Conservation (phyloP, 2,329 filamentous ascomycete species). For the Colletotrichum viniferum region DNA sequence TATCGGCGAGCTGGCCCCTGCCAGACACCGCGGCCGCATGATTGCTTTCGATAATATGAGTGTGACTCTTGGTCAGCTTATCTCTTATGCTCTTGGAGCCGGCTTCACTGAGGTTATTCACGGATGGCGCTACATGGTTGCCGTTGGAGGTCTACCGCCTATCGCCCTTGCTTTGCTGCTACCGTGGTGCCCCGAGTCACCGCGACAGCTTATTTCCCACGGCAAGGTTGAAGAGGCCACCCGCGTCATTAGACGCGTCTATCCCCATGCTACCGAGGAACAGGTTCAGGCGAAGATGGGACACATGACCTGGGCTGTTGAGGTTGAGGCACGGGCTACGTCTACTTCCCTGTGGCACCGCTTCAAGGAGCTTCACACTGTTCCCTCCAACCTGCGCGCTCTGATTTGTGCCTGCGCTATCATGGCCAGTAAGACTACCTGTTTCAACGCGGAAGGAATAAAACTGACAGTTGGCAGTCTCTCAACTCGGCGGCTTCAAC, state of each 20-base stretch:
- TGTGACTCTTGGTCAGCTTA: slow-evolving; percentile 46
- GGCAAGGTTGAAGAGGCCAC: slow-evolving; percentile 43
- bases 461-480: slow-evolving; percentile 27
- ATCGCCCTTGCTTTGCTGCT: slow-evolving; percentile 48
- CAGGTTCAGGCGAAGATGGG: slow-evolving; percentile 49
- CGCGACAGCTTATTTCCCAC: slow-evolving; percentile 50
- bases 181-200: slow-evolving; percentile 52
- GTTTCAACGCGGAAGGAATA: not conserved
- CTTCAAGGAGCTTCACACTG: slow-evolving; percentile 50
- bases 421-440: slow-evolving; percentile 43
- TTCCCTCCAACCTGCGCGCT: slow-evolving; percentile 47
- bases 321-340: slow-evolving; percentile 40
- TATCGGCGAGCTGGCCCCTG: slow-evolving; percentile 55
- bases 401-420: slow-evolving; percentile 50
- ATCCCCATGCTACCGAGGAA: slow-evolving; percentile 42
- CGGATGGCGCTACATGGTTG: slow-evolving; percentile 59
- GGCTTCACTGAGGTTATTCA: slow-evolving; percentile 41
- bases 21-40: slow-evolving; percentile 53
- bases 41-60: slow-evolving; percentile 54
- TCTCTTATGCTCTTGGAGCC: slow-evolving; percentile 46
- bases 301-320: slow-evolving; percentile 43
- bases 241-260: slow-evolving; percentile 42
- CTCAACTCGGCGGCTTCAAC: slow-evolving; percentile 49
- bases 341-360: slow-evolving; percentile 45
- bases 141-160: slow-evolving; percentile 50